Conservation (phyloP, 2,329 filamentous ascomycete genomes). For the Chaetoscypha palmicola region DNA sequence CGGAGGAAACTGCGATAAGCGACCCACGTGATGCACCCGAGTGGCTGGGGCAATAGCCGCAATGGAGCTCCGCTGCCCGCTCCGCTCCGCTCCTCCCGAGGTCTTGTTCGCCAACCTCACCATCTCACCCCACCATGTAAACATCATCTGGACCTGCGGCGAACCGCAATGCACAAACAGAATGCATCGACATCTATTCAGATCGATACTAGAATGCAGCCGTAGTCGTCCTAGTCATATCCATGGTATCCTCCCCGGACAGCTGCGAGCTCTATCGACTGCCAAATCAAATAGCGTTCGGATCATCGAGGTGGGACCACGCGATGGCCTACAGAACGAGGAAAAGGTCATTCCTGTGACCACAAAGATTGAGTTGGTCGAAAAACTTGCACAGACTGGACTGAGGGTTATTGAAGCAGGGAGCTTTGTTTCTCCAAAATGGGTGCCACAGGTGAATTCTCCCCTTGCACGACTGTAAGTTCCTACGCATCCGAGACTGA, state of each 20-base stretch:
- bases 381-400: slow-evolving; percentile 60
- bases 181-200: slow-evolving; percentile 5
- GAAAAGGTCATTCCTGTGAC: slow-evolving; percentile 61
- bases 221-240: too few relatives aligned
- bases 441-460: slow-evolving; percentile 64
- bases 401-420: slow-evolving; percentile 71
- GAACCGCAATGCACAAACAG: slow-evolving; percentile 3
- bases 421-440: slow-evolving; percentile 77
- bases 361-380: slow-evolving; percentile 72
- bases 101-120: too few relatives aligned
- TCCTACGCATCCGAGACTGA: neutral
- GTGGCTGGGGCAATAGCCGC: too few relatives aligned
- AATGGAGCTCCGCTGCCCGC: too few relatives aligned
- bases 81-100: too few relatives aligned
- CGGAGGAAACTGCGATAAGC: slow-evolving; percentile 8
- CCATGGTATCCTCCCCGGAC: slow-evolving; percentile 6
- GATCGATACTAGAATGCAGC: slow-evolving; percentile 6
- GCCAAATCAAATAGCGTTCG: slow-evolving; percentile 36
- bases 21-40: slow-evolving; percentile 9
- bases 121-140: too few relatives aligned
- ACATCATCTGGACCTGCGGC: too few relatives aligned
- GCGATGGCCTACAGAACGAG: slow-evolving; percentile 85
- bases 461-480: neutral
- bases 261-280: slow-evolving; percentile 21
- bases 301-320: slow-evolving; percentile 77